A percentile compares a stretch with the other conserved stretches of the same genome.
These are phyloP conservation scores for Amylostereum areolatum DNA, from an alignment of 1,284 basidiomycete species.

Conservation along the genomic window DNA sequence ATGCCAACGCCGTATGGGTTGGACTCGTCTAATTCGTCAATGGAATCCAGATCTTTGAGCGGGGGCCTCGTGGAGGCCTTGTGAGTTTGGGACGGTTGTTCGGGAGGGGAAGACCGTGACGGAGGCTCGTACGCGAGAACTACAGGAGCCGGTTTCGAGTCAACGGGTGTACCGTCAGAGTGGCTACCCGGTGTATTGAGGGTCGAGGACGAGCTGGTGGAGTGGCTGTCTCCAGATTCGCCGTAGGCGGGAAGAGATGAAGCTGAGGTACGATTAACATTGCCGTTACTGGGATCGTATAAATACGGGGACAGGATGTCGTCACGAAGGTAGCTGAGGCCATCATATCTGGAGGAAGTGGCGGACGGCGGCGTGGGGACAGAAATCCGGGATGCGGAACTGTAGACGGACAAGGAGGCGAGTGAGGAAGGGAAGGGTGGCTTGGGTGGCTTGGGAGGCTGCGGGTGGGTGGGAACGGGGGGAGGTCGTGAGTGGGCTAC, in stretches of 20 bases:
- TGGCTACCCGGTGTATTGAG: background rate
- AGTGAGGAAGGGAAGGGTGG: no score
- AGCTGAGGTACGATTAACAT: background rate
- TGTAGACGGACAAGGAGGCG: no score
- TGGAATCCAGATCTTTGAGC: conserved; percentile 50
- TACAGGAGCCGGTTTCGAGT: background rate
- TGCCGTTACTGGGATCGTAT: no score
- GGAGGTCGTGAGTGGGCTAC: no score
- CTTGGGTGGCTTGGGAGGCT: no score
- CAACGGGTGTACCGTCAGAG: background rate
- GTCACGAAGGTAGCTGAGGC: no score
- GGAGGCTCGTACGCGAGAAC: conserved; percentile 1
- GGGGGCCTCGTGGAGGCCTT: conserved; percentile 13
- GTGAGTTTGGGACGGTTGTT: conserved; percentile 13
- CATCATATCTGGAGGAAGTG: no score
- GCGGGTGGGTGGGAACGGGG: no score
- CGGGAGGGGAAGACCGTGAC: conserved; percentile 6
- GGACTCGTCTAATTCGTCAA: conserved; percentile 71
- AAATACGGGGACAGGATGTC: no score
- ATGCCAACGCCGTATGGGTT: conserved; percentile 54
- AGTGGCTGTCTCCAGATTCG: background rate
- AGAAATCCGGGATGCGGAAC: no score
- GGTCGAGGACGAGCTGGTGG: background rate
- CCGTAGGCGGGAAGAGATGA: background rate
- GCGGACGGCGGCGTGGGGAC: no score